Evolutionary conservation across 371 early-diverging fungal species (phyloP).

Genomic region (Thermomucor indicae-seudaticae): DNA sequence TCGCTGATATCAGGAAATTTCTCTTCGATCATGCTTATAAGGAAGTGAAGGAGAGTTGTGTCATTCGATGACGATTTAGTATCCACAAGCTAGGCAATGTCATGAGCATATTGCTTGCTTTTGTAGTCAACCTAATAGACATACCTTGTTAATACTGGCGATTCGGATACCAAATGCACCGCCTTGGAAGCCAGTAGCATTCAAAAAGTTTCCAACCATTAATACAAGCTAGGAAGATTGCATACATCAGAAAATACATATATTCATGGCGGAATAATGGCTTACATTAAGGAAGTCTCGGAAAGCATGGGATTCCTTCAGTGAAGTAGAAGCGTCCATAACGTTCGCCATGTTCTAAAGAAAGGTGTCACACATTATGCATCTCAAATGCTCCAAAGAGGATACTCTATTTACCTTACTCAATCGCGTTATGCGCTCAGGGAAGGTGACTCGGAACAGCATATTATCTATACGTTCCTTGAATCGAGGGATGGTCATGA

Average conservation of each 20-base stretch:
- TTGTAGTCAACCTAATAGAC: not conserved
- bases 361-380: not conserved
- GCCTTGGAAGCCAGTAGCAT: slow-evolving; percentile 81
- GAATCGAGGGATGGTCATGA: slow-evolving; percentile 78
- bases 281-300: slow-evolving; percentile 52
- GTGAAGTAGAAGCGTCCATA: slow-evolving; percentile 49
- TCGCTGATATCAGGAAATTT: slow-evolving; percentile 60
- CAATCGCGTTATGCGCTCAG: slow-evolving; percentile 66
- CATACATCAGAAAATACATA: not conserved
- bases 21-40: slow-evolving; percentile 65
- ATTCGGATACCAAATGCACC: slow-evolving; percentile 90
- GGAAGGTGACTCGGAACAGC: slow-evolving; percentile 70
- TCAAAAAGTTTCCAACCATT: slow-evolving; percentile 90
- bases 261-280: not conserved
- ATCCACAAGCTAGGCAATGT: slow-evolving; percentile 59
- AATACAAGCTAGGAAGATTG: slow-evolving; percentile 63
- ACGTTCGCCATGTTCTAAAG: slow-evolving; percentile 46
- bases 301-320: slow-evolving; percentile 52
- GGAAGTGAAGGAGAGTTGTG: slow-evolving; percentile 77
- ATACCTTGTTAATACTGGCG: slow-evolving; percentile 77
- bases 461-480: slow-evolving; percentile 76
- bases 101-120: not conserved
- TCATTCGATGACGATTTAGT: slow-evolving; percentile 70
- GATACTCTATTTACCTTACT: slow-evolving; percentile 43
- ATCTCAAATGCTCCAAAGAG: not conserved